Conservation (phyloP, 1,284 basidiomycete species). For the Cerrena zonata region DNA sequence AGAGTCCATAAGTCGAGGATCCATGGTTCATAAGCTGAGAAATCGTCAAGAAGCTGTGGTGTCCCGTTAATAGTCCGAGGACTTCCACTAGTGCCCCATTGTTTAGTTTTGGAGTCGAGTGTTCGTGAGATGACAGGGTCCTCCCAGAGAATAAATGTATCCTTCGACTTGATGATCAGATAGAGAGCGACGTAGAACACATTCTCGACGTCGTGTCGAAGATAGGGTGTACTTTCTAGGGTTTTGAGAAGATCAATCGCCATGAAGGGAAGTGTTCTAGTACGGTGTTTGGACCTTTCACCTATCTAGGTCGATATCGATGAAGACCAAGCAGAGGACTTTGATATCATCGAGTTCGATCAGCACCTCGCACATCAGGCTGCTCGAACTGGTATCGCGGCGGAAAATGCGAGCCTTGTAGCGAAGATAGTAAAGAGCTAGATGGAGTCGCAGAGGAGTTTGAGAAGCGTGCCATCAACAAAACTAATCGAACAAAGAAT, state of each 20-base stretch:
- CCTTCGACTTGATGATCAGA: too few species aligned
- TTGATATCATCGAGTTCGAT: not conserved
- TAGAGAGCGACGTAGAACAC: constrained; percentile 9
- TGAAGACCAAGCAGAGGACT: constrained; percentile 7
- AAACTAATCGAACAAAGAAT: constrained; percentile 4
- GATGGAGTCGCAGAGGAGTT: not conserved
- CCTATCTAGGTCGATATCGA: constrained; percentile 10
- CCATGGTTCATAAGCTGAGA: too few species aligned
- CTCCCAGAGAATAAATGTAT: too few species aligned
- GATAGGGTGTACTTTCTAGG: not conserved
- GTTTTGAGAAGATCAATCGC: not conserved
- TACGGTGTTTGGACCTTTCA: not conserved
- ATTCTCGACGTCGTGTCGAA: constrained; percentile 11
- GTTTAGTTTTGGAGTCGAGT: too few species aligned
- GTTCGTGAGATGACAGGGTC: too few species aligned
- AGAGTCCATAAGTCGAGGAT: too few species aligned
- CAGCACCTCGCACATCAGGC: constrained; percentile 9
- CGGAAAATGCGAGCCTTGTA: constrained; percentile 8
- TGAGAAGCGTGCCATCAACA: constrained; percentile 8
- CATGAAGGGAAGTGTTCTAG: not conserved
- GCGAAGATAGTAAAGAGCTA: constrained; percentile 10
- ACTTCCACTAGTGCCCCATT: too few species aligned
- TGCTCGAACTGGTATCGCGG: constrained; percentile 11
- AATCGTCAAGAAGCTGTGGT: too few species aligned
- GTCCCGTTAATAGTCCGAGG: too few species aligned